These are phyloP conservation scores for Omphalotus guepiniiformis DNA, from an alignment of 768 basidiomycete genomes.

Conservation along the genomic window DNA sequence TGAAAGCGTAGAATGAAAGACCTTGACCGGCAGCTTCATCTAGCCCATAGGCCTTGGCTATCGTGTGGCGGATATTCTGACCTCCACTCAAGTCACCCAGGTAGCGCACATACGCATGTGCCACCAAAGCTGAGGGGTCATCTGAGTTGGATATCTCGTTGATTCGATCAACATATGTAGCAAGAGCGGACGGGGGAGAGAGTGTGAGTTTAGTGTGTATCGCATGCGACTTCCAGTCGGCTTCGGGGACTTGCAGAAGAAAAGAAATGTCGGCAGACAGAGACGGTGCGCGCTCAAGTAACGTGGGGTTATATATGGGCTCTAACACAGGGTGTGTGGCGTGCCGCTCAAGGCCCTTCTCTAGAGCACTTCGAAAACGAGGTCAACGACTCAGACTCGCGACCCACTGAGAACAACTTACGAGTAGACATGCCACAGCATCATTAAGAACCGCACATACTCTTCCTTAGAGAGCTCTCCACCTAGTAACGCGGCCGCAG, in stretches of 20 bases:
- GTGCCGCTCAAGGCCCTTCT: slow-evolving; percentile 54
- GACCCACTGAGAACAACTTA: slow-evolving; percentile 39
- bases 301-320: slow-evolving; percentile 65
- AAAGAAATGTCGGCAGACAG: slow-evolving; percentile 66
- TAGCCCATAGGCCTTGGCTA: slow-evolving; percentile 67
- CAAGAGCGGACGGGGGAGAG: slow-evolving; percentile 44
- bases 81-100: slow-evolving; percentile 80
- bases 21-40: slow-evolving; percentile 50
- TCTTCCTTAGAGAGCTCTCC: slow-evolving; percentile 59
- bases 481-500: slow-evolving; percentile 51
- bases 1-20: slow-evolving; percentile 65
- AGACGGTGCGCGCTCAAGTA: slow-evolving; percentile 56
- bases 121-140: slow-evolving; percentile 54
- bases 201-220: slow-evolving; percentile 42
- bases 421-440: slow-evolving; percentile 79
- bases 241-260: slow-evolving; percentile 48
- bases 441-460: slow-evolving; percentile 68
- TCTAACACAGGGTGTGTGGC: slow-evolving; percentile 58
- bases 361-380: slow-evolving; percentile 37
- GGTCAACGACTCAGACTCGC: no score
- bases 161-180: slow-evolving; percentile 52
- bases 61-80: slow-evolving; percentile 57
- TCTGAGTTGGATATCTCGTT: slow-evolving; percentile 37
- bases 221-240: slow-evolving; percentile 53
- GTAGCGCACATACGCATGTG: slow-evolving; percentile 82